phyloP scores from a whole-genome alignment of 805 yeast genomes.

The Kodamaea fukazawae region DNA sequence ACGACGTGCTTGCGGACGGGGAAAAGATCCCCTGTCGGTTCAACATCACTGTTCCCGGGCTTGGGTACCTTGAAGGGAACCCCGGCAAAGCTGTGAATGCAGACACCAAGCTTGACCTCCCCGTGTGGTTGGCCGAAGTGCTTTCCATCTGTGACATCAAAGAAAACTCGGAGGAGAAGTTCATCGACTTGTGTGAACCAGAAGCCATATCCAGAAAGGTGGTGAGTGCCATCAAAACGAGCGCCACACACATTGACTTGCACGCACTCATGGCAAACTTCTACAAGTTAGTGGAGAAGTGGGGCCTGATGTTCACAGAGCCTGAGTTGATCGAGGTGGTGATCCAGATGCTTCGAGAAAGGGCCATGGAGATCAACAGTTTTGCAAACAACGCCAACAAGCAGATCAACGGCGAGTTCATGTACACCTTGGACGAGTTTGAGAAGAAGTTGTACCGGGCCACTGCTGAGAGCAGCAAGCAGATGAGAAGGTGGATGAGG shows the following conservation, averaged over 20 bases:
- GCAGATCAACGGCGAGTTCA: conserved; percentile 50
- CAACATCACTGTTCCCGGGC: conserved; percentile 73
- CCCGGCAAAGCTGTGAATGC: conserved; percentile 60
- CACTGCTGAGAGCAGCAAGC: conserved; percentile 48
- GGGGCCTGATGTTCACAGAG: conserved; percentile 74
- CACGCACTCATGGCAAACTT: conserved; percentile 65
- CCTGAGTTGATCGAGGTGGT: conserved; percentile 53
- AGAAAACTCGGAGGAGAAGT: conserved; percentile 45
- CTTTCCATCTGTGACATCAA: conserved; percentile 49
- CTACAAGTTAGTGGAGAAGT: conserved; percentile 66
- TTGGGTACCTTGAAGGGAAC: conserved; percentile 83
- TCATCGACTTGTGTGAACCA: conserved; percentile 69
- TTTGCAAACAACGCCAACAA: conserved; percentile 55
- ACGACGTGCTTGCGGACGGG: conserved; percentile 68
- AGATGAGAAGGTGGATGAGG: conserved; percentile 38
- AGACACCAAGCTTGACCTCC: conserved; percentile 70
- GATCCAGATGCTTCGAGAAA: conserved; percentile 52
- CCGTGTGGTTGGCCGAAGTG: conserved; percentile 84
- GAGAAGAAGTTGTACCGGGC: conserved; percentile 59
- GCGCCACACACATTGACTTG: conserved; percentile 62
- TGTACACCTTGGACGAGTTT: conserved; percentile 70
- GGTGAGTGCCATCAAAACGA: conserved; percentile 78
- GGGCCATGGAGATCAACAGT: conserved; percentile 73
- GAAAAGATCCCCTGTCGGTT: conserved; percentile 79
- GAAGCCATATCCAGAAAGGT: conserved; percentile 63